These are phyloP conservation scores for Graphilbum ipis-grandicollis DNA, from an alignment of 2,329 filamentous ascomycete species.

Conservation along the genomic window DNA sequence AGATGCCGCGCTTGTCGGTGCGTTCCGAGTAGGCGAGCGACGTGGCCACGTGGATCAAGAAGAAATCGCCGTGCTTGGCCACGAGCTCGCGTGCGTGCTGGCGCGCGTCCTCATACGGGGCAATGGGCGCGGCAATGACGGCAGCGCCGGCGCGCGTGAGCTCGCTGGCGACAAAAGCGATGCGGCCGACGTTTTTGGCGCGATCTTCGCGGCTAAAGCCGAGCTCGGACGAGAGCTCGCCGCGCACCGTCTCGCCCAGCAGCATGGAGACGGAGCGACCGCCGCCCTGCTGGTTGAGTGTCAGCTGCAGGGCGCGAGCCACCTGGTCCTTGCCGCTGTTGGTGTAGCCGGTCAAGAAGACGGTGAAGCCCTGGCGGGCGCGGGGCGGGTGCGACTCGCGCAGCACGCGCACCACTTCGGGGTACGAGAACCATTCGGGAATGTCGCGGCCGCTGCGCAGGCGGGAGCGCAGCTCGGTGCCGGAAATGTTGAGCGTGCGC, in stretches of 20 bases:
- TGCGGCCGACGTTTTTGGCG: constrained; percentile 86
- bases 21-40: constrained; percentile 84
- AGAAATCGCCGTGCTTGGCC: constrained; percentile 80
- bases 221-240: constrained; percentile 84
- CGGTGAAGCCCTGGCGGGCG: constrained; percentile 84
- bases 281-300: constrained; percentile 93
- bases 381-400: constrained; percentile 91
- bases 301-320: constrained; percentile 87
- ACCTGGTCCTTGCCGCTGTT: constrained; percentile 97
- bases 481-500: constrained; percentile 76
- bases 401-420: constrained; percentile 91
- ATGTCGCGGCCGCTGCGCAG: constrained; percentile 87
- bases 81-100: constrained; percentile 67
- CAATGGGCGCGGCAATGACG: constrained; percentile 92
- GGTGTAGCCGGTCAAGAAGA: constrained; percentile 93
- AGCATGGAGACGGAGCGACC: constrained; percentile 88
- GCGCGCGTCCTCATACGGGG: constrained; percentile 70
- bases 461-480: constrained; percentile 79
- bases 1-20: constrained; percentile 87
- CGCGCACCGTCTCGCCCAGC: constrained; percentile 85
- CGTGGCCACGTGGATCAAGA: constrained; percentile 87
- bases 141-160: constrained; percentile 83
- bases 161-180: constrained; percentile 90
- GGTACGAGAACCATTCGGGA: constrained; percentile 99
- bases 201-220: constrained; percentile 90